Conservation (phyloP, 108 stramenopile species). For the Nannochloropsis salina region DNA sequence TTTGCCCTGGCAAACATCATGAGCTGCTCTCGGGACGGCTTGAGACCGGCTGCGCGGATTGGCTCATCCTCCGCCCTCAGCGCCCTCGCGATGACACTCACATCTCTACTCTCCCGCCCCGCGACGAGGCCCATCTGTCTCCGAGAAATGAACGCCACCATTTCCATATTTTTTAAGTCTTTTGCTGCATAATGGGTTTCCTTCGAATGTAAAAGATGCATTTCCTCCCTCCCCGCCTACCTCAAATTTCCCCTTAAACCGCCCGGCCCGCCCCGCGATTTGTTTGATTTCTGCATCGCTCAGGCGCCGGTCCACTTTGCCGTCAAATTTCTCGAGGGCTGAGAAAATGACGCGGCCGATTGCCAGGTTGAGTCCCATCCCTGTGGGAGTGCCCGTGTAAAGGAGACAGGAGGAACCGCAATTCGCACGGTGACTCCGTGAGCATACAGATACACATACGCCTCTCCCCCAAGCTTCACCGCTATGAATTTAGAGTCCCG, state of each 20-base stretch:
- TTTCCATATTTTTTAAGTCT: no score
- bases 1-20: conserved; percentile 11
- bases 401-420: no score
- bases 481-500: no score
- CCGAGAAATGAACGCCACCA: neutral
- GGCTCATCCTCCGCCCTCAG: neutral
- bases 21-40: neutral
- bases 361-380: conserved; percentile 81
- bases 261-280: conserved; percentile 79
- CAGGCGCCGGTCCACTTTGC: conserved; percentile 56
- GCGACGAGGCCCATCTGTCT: neutral
- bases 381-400: neutral
- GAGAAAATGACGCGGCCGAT: conserved; percentile 78
- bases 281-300: conserved; percentile 64
- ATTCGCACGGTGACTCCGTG: no score
- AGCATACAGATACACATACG: no score
- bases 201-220: no score
- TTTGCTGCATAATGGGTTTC: no score
- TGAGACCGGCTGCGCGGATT: neutral
- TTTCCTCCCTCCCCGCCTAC: neutral
- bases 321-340: conserved; percentile 65
- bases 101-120: neutral
- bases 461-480: no score
- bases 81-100: neutral
- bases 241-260: conserved; percentile 34